A percentile compares a stretch with the other conserved stretches of the same genome.
Conservation (phyloP, 495 filamentous ascomycete genomes). For the Lindgomyces ingoldianus region DNA sequence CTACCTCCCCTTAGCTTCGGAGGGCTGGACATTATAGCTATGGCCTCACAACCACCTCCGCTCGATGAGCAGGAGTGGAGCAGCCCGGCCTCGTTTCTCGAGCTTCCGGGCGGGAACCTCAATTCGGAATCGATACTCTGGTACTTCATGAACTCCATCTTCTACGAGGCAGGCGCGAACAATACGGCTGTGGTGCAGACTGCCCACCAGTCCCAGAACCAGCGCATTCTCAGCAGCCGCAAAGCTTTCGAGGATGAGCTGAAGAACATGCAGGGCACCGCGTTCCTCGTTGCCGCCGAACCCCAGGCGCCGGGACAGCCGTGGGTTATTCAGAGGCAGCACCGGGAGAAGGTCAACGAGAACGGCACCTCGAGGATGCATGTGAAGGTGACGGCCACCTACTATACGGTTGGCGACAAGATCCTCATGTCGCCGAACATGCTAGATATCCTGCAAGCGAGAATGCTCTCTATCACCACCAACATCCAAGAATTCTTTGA, state of each 20-base stretch:
- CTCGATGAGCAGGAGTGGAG: conserved; percentile 1
- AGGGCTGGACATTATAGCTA: background rate
- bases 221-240: conserved; percentile 62
- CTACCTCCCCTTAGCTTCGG: background rate
- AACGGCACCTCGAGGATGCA: conserved; percentile 43
- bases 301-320: conserved; percentile 65
- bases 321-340: conserved; percentile 93
- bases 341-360: conserved; percentile 50
- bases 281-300: conserved; percentile 45
- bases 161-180: conserved; percentile 87
- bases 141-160: conserved; percentile 88
- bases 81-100: background rate
- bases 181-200: conserved; percentile 66
- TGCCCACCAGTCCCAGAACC: conserved; percentile 64
- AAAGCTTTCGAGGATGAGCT: conserved; percentile 77
- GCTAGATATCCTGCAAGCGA: conserved; percentile 70
- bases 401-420: conserved; percentile 81
- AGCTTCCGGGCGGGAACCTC: conserved; percentile 10
- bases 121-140: conserved; percentile 60
- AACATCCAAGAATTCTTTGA: conserved; percentile 69
- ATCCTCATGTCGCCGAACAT: conserved; percentile 89
- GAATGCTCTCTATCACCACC: conserved; percentile 64
- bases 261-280: conserved; percentile 70
- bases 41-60: background rate
- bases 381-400: conserved; percentile 70